phyloP scores from a whole-genome alignment of 148 eudicot genomes.

The Vaccinium vitisidaea region DNA sequence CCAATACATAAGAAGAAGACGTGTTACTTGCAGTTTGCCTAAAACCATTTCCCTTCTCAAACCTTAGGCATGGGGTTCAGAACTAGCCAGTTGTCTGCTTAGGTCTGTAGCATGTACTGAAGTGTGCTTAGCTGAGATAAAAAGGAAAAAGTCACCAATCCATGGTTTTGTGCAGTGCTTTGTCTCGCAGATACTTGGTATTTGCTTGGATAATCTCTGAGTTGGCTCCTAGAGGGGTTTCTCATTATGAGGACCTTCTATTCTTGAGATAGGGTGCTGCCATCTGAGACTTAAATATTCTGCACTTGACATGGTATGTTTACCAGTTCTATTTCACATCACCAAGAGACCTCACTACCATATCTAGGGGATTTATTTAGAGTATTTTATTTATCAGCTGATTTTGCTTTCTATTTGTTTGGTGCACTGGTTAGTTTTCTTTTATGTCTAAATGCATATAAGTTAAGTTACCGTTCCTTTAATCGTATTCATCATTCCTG shows the following conservation, averaged over 20 bases:
- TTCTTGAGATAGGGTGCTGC: neutral
- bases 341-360: too few species aligned
- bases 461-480: neutral
- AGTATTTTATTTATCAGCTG: neutral
- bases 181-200: neutral
- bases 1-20: neutral
- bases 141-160: neutral
- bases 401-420: neutral
- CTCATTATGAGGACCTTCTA: neutral
- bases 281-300: neutral
- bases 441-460: neutral
- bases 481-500: neutral
- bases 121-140: neutral
- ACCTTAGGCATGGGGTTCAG: neutral
- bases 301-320: neutral
- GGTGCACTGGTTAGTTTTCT: neutral
- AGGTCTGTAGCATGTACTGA: neutral
- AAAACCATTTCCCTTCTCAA: neutral
- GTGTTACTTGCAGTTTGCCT: neutral
- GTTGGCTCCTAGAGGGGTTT: neutral
- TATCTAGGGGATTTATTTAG: neutral
- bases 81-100: neutral
- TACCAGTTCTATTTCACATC: neutral
- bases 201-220: neutral
- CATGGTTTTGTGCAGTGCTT: neutral